Conservation (phyloP, 1,284 basidiomycete species). For the Pyrrhoderma noxium region DNA sequence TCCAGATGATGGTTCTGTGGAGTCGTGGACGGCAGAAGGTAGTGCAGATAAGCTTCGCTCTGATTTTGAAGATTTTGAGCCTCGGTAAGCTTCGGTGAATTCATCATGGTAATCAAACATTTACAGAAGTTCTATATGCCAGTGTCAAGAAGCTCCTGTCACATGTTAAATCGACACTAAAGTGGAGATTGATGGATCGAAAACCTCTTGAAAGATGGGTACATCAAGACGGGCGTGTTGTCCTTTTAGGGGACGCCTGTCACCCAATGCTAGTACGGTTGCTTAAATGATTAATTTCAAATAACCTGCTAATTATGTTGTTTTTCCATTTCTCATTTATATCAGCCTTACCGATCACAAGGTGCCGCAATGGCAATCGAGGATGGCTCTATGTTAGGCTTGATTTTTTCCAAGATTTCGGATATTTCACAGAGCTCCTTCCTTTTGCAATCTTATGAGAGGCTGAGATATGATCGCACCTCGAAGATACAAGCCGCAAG, state of each 20-base stretch:
- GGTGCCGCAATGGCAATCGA: constrained; percentile 37
- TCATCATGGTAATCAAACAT: neutral
- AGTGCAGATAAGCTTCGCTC: constrained; percentile 38
- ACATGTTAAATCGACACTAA: constrained; percentile 32
- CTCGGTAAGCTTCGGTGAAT: constrained; percentile 26
- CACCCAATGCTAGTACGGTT: constrained; percentile 38
- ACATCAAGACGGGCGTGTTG: constrained; percentile 38
- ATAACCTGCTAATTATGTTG: neutral
- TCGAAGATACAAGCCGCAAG: constrained; percentile 31
- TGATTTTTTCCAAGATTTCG: constrained; percentile 38
- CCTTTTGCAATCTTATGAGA: constrained; percentile 42
- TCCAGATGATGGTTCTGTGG: constrained; percentile 36
- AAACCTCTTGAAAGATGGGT: constrained; percentile 36
- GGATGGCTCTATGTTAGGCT: constrained; percentile 45
- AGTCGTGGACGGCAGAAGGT: constrained; percentile 39
- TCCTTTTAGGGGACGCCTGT: constrained; percentile 44
- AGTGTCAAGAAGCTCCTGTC: constrained; percentile 33
- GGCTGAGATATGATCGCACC: constrained; percentile 38
- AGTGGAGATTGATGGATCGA: constrained; percentile 31
- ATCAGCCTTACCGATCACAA: constrained; percentile 24
- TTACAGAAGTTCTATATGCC: neutral
- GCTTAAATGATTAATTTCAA: neutral
- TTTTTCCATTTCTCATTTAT: neutral
- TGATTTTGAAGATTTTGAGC: constrained; percentile 39
- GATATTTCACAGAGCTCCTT: constrained; percentile 33